A percentile compares a stretch with the other conserved stretches of the same genome.
Evolutionary conservation across 2,329 filamentous ascomycete genomes (phyloP).

Genomic region (Epichloe baconii): DNA sequence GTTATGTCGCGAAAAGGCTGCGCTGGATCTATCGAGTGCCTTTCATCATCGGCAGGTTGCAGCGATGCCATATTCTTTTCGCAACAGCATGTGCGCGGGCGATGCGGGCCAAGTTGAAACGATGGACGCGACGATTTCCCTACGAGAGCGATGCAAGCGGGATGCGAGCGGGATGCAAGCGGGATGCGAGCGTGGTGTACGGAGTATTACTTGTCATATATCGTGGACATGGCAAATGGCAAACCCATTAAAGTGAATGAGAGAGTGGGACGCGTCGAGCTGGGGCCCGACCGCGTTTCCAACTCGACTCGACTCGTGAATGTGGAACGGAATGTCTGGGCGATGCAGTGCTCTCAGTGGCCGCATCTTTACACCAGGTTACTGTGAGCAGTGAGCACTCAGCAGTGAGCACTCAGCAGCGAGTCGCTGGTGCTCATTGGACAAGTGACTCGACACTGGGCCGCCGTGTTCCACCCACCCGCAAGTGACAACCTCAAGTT

Average conservation of each 20-base stretch:
- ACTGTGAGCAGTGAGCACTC: too few species aligned
- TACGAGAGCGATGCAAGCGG: not conserved
- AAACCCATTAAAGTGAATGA: not conserved
- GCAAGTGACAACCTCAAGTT: not conserved
- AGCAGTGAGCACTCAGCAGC: not conserved
- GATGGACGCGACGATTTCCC: not conserved
- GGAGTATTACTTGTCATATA: too few species aligned
- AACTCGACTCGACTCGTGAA: not conserved
- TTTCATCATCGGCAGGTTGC: conserved; percentile 13
- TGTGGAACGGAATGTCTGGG: too few species aligned
- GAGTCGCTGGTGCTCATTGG: conserved; percentile 4
- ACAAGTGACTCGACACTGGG: too few species aligned
- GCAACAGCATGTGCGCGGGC: conserved; percentile 1
- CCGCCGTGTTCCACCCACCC: too few species aligned
- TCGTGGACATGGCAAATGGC: not conserved
- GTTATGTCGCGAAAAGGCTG: conserved; percentile 58
- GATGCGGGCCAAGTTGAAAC: not conserved
- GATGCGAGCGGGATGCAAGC: not conserved
- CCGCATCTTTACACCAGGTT: too few species aligned
- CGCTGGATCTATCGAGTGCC: conserved; percentile 37
- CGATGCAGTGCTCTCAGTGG: too few species aligned
- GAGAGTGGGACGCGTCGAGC: conserved; percentile 2
- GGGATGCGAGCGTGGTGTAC: not conserved
- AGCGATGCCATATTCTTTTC: conserved; percentile 16
- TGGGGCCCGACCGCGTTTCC: not conserved